Percentiles rank a stretch among this genome's conserved stretches.
Evolutionary conservation across 768 basidiomycete species (phyloP).

Genomic region (Lactarius psammicola): DNA sequence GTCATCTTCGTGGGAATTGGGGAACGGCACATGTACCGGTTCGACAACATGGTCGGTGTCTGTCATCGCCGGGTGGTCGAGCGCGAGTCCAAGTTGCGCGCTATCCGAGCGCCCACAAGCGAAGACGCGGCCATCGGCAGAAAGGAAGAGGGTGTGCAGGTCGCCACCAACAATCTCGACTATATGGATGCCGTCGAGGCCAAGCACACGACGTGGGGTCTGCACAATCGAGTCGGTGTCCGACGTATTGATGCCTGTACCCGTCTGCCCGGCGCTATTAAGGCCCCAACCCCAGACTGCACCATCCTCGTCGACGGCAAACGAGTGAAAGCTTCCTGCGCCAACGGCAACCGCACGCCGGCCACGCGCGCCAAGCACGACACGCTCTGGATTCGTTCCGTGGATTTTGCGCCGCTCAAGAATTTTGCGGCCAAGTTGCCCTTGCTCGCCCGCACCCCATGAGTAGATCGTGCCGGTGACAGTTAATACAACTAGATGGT

Average conservation of each 20-base stretch:
- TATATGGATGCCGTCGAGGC: conserved; percentile 57
- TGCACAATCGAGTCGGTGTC: conserved; percentile 55
- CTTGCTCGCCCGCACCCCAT: conserved; percentile 89
- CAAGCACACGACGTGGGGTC: conserved; percentile 60
- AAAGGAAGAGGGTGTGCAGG: conserved; percentile 89
- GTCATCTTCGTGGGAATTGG: conserved; percentile 50
- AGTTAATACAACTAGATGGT: conserved; percentile 88
- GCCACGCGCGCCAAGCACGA: conserved; percentile 67
- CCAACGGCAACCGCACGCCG: conserved; percentile 70
- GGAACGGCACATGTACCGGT: conserved; percentile 66
- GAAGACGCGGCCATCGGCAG: conserved; percentile 78
- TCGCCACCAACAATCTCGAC: conserved; percentile 79
- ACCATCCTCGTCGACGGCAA: conserved; percentile 82
- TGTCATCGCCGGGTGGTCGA: conserved; percentile 63
- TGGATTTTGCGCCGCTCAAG: conserved; percentile 85
- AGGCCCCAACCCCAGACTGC: conserved; percentile 95
- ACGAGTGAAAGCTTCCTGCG: conserved; percentile 83
- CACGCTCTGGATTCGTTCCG: conserved; percentile 84
- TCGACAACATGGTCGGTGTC: conserved; percentile 60
- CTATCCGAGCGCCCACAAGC: conserved; percentile 84
- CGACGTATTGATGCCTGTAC: conserved; percentile 50
- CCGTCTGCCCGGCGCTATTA: conserved; percentile 85
- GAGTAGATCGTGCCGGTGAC: conserved; percentile 84
- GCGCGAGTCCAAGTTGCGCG: conserved; percentile 75
- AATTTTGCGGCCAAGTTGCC: conserved; percentile 88